Base-by-base conservation (phyloP, 2,329 filamentous ascomycete genomes). In the Lachnellula subtilissima region DNA sequence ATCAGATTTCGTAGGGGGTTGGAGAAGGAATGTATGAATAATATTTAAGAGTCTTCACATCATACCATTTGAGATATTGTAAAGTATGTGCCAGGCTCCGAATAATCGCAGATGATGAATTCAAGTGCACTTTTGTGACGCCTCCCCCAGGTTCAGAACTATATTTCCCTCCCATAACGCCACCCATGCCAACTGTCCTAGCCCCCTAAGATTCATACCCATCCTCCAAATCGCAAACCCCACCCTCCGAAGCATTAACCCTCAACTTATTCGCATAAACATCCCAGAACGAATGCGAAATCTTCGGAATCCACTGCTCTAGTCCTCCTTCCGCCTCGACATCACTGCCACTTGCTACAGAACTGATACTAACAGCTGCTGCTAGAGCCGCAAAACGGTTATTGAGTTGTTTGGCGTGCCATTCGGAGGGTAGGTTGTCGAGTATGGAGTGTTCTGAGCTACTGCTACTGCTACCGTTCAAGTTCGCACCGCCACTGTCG, bases 191-290 rank as follows among this genome's bases (percentile, higher is more conserved):
- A 9, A 32, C 14, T 5, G 14, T 40, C 37, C 14, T 40, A 5
- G 11, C 37, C n/a, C 8, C 14, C 8, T 40, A 40, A 40, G 37
- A n/a, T n/a, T 40, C 37, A 15, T 40, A 15, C 37, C 17, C 37
- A 11, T 17, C 37, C 17, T 5, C 37, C 50, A 69, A 55, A 53
- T 67, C 60, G 36, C 65, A 68, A n/a, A 67, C 43, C 0, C 63
- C 64, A 12, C 53, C 52, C n/a, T 68, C 62, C n/a, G 59, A 63
- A 4, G 65, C 64, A 58, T 69, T 66, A 22, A 72, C 68, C n/a
- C 69, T 61, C 46, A 72, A 47, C 40, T 63, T 67, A 50, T 72
- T 72, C 12, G 48, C 48, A 54, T 66, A 71, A 6, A 54, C 46
- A 15, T 58, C 51, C 70, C 70, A 72, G 54, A 71, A 70, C 5